Base-by-base conservation (phyloP, 208 protist genomes). In the Trypanosomatidae sp. region DNA sequence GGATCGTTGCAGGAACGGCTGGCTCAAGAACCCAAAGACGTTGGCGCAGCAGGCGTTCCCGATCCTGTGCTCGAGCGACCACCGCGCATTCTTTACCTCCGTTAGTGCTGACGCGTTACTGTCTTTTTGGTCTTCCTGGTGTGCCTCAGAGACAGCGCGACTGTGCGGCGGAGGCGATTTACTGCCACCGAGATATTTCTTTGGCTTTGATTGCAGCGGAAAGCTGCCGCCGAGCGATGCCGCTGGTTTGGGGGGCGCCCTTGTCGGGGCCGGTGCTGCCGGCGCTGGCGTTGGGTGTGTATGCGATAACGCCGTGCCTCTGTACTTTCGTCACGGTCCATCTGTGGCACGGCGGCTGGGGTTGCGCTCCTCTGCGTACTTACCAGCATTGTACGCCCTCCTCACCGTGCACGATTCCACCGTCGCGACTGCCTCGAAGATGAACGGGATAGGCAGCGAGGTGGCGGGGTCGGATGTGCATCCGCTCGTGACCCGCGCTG, bases 61-160 rank as follows among this genome's bases (percentile, higher is more conserved):
- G 25, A 19, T 77, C 43, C 65, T 66, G 28, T 77, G 73, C 64
- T 77, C 73, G 6, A 71, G 12, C 36, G 73, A 77, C 65, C 25
- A 41, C 36, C 73, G 73, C 5, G 73, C 66, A 3, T 62, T 67
- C 44, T 77, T 77, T 33, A 65, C 66, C n/a, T 13, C 65, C 47
- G 17, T 69, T 25, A 43, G 30, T 44, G 46, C 67, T 1, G 56
- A 70, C 15, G 46, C 17, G 30, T 19, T 59, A 55, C 44, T 49
- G 15, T 49, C 46, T 10, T 49, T 67, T 7, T 67, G 62, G 62
- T 49, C 62, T 7, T 28, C 62, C 10, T 62, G 58, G 58, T 39
- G 56, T 25, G 28, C 58, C 25, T 30, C 58, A 10, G 46, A 49
- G 46, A 17, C 46, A 49, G 46, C 46, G 46, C 46, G 15, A 17